Conservation (phyloP, 1,284 basidiomycete species). For the Trichosporon coremiiforme region DNA sequence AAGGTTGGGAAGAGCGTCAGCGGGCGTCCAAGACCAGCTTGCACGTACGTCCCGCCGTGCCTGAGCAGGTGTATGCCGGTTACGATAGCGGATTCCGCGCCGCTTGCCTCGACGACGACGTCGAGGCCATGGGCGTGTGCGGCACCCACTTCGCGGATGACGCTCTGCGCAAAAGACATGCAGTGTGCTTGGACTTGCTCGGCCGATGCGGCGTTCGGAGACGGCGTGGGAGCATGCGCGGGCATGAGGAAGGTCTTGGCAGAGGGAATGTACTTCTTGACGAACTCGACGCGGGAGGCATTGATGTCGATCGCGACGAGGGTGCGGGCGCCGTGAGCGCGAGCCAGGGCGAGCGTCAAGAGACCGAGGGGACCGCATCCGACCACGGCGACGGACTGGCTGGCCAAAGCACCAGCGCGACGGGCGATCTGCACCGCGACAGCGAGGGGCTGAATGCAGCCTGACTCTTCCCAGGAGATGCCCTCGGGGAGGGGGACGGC, state of each 20-base stretch:
- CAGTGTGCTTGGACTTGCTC: conserved; percentile 10
- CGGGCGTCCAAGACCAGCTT: conserved; percentile 37
- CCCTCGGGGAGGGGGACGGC: conserved; percentile 28
- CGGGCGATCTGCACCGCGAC: conserved; percentile 71
- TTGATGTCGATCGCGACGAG: conserved; percentile 69
- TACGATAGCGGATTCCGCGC: conserved; percentile 65
- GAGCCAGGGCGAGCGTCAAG: conserved; percentile 85
- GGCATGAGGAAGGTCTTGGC: conserved; percentile 16
- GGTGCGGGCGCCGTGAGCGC: conserved; percentile 75
- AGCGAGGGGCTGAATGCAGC: conserved; percentile 66
- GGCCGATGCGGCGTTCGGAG: neutral
- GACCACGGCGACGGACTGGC: conserved; percentile 73
- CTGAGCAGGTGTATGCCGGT: conserved; percentile 62
- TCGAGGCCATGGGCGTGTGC: conserved; percentile 58
- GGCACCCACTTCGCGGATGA: conserved; percentile 59
- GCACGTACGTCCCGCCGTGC: conserved; percentile 58
- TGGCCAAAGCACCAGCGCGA: conserved; percentile 40
- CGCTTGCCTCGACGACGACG: conserved; percentile 63
- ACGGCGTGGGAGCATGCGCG: neutral
- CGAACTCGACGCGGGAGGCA: conserved; percentile 73
- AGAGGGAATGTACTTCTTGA: conserved; percentile 72
- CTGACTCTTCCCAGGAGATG: conserved; percentile 35
- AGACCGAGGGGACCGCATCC: conserved; percentile 89
- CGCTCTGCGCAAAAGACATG: neutral
- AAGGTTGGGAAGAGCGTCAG: conserved; percentile 37